Base-by-base conservation (phyloP, 805 yeast genomes). In the Lipomyces anomalus region DNA sequence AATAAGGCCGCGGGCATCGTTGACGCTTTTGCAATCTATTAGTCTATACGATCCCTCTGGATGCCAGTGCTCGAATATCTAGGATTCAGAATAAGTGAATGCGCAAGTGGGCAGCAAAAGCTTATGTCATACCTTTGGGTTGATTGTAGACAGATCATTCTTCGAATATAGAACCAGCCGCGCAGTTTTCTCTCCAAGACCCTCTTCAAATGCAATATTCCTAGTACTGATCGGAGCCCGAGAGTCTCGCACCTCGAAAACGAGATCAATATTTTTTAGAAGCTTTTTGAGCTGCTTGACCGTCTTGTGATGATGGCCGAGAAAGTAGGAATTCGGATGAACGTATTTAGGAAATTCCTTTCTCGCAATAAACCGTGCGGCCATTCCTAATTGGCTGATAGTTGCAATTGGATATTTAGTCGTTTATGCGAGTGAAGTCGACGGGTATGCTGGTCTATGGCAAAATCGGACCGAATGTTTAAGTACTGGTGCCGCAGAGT, bases 241-340 rank as follows among this genome's bases (percentile, higher is more conserved):
- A 1, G 90, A 70, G 61, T 92, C 98, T 59, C 97, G 67, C 6
- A 92, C 74, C 59, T 92, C 98, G 4, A 90, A 64, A 2, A 92
- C 75, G 38, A 87, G 63, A 60, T 90, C 95, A 16, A 88, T 71
- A 55, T 85, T 89, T 3, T 92, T 88, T 1, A 90, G 77, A 24
- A 86, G 61, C 30, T 74, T 76, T 11, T 78, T 73, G 67, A 89
- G 77, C 49, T 68, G 73, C 38, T 78, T 74, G 23, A 90, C 67
- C 0, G 96, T 95, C 50, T 78, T 80, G 50, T 79, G 77, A 57
- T 90, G 97, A 61, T 89, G 97, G 9, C 97, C 96, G 57, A 86
- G 86, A 66, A 87, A 87, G 62, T 84, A 65, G 1, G 79, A 38
- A n/a, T n/a, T n/a, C n/a, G n/a, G n/a, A n/a, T n/a, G n/a, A n/a